Evolutionary conservation across 768 basidiomycete genomes (phyloP).

Genomic region (Brasilioporus rufonigricans): DNA sequence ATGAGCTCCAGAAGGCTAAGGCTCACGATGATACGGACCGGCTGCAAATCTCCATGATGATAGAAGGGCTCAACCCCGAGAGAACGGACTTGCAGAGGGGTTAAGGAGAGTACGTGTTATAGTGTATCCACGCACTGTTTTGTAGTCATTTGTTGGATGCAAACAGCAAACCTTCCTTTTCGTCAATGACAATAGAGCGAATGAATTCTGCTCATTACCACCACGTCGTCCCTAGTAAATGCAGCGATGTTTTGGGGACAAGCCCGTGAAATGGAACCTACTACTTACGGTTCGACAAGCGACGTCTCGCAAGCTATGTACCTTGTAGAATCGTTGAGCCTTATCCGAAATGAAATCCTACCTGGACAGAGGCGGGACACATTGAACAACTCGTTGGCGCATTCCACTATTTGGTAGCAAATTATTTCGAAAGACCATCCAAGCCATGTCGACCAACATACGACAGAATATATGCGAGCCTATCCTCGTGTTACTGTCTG

Average conservation of each 20-base stretch:
- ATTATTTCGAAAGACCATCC: neutral
- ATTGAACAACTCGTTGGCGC: slow-evolving; percentile 82
- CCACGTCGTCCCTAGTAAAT: slow-evolving; percentile 49
- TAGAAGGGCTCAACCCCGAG: slow-evolving; percentile 73
- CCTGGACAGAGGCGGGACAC: slow-evolving; percentile 78
- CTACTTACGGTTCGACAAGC: slow-evolving; percentile 70
- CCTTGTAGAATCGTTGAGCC: slow-evolving; percentile 1
- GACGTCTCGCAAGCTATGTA: slow-evolving; percentile 76
- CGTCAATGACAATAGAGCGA: slow-evolving; percentile 1
- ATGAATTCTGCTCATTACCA: slow-evolving; percentile 37
- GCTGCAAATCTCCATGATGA: slow-evolving; percentile 78
- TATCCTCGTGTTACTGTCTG: slow-evolving; percentile 24
- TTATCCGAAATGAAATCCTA: slow-evolving; percentile 18
- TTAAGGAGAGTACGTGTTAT: slow-evolving; percentile 2
- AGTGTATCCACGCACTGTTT: slow-evolving; percentile 61
- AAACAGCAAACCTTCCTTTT: slow-evolving; percentile 67
- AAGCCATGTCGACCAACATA: slow-evolving; percentile 26
- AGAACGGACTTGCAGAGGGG: slow-evolving; percentile 63
- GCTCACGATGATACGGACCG: slow-evolving; percentile 42
- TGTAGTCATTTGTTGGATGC: slow-evolving; percentile 87
- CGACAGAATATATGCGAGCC: slow-evolving; percentile 89
- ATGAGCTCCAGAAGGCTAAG: slow-evolving; percentile 3
- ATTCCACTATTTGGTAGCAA: slow-evolving; percentile 53
- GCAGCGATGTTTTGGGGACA: neutral
- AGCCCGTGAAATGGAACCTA: neutral